Base-by-base conservation (phyloP, 2,329 filamentous ascomycete species). In the Talaromyces sp. region DNA sequence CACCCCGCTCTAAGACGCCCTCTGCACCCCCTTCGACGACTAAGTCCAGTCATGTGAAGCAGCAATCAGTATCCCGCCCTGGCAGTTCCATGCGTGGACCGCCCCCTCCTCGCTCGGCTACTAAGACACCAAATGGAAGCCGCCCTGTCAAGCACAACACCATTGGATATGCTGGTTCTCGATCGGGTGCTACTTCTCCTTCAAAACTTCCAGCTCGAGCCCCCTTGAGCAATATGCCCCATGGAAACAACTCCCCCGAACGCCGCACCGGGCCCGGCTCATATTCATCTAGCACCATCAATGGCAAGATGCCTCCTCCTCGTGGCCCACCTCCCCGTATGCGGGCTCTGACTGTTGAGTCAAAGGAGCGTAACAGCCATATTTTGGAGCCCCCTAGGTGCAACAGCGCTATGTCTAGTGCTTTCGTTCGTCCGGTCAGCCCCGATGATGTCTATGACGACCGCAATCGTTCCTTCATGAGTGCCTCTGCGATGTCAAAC, bases 381-480 rank as follows among this genome's bases (percentile, higher is more conserved):
- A 47, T 66, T 19, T 63, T 71, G 53, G 71, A 65, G 43, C 69
- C 78, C 10, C 68, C 81, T 17, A 80, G 83, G 39, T 81, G 80
- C 61, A 77, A 75, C 40, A 86, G 82, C 52, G 73, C 73, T 17
- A 64, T 77, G 63, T 77, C 76, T 3, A 71, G 67, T 44, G 67
- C 70, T 51, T 82, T 85, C 51, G 80, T 87, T 8, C 78, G 84
- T 10, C 82, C 82, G 32, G 75, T 85, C 42, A 77, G 77, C 54
- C 89, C 90, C 0, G 93, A 97, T 65, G 93, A 97, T 64, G 87
- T 90, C 0, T 97, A 96, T 65, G 87, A 93, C 63, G 91, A 93
- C 65, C 76, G 78, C 41, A 76, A 78, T 61, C 71, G 73, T 43
- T 78, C 77, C 1, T 77, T 77, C 49, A 73, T 77, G 67, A 77